Evolutionary conservation across 352 stramenopile species (phyloP), one percentile per base, ranked within the genome.

Genomic region (Phytophthora foliorum): DNA sequence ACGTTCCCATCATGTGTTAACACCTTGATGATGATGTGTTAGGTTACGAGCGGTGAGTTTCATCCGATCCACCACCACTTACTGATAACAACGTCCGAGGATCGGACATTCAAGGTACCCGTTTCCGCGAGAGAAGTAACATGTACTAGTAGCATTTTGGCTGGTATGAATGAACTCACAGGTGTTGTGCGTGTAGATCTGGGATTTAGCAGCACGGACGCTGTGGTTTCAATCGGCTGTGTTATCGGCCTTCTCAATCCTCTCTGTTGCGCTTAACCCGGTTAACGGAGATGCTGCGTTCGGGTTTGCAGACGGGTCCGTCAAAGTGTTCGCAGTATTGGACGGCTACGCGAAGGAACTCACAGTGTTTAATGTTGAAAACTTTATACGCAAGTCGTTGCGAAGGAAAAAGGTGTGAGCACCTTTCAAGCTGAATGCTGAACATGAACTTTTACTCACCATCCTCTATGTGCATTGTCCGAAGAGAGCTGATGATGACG

Each of bases 41-140:
- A 95, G 86, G 81, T 94, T 22, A 94, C 86, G 4, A 81, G 71
- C 58, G 84, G 83, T 36, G 84, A 84, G 51, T 95, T 95, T 65
- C 86, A 94, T 25, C 83, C 86, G 31, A 78, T 86, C 4, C 75
- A 85, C 14, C 82, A 81, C 19, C 84, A 93, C 42, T 54, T 93
- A 39, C 59, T 95, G 44, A 51, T 95, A 51, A 93, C 88, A 3
- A 78, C 75, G 38, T 95, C 86, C 0, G 88, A 95, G 70, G 88
- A 94, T 67, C 85, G 86, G 17, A 95, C 88, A 16, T 95, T 94
- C 62, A 95, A 94, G 73, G 88, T 93, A 61, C 25, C 14, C 11
- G 8, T 2, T 31, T 9, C 17, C 31, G 55, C 14, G 4, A 14
- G 31, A 42, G 9, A 42, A 39, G 9, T 16, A 14, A n/a, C n/a